Evolutionary conservation across 495 filamentous ascomycete species (phyloP), one percentile per base, ranked within the genome.

Genomic region (Tuber borchii): DNA sequence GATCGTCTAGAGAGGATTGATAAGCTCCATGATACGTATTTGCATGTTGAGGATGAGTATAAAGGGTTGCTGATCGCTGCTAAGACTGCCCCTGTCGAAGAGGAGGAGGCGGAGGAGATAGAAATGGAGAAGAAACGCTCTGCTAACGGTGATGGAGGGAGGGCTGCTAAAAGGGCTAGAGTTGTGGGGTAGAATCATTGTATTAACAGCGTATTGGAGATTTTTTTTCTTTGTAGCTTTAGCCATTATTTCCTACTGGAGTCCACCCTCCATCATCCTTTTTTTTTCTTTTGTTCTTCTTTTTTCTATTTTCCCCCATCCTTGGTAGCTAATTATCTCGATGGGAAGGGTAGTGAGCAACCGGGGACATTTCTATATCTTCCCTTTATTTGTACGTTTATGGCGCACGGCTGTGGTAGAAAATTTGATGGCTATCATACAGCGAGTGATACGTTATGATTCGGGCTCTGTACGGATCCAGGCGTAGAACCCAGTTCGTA

Each of bases 1-100:
- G 93, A 97, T 78, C 83, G 88, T 40, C 83, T 83, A 8, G 95
- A 97, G 74, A 89, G 93, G 37, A 88, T 93, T 17, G 87, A 93
- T 79, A 95, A 93, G 84, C 86, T 98, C 34, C 91, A 94, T 79
- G 90, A 93, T 80, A 92, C 91, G 17, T 87, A 94, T 14, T 86
- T 86, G 3, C 89, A 89, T 77, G 90, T 97, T n/a, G 90, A 93
- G 83, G 91, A 91, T 73, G 94, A 95, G 43, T 97, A 95, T 84
- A 88, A 89, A 44, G 85, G 89, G 61, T 84, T 95, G 45, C 84
- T 97, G 74, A 84, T 87, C 46, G 86, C 82, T 12, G 85, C 88
- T 68, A 83, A 83, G 78, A 84, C 83, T 48, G 93, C 93, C 0
- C 89, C 87, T 77, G 85, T 97, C 70, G 90, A 92, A 0, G 93